These are phyloP conservation scores for Ramichloridium luteum DNA, from an alignment of 2,329 filamentous ascomycete genomes.

Conservation along the genomic window DNA sequence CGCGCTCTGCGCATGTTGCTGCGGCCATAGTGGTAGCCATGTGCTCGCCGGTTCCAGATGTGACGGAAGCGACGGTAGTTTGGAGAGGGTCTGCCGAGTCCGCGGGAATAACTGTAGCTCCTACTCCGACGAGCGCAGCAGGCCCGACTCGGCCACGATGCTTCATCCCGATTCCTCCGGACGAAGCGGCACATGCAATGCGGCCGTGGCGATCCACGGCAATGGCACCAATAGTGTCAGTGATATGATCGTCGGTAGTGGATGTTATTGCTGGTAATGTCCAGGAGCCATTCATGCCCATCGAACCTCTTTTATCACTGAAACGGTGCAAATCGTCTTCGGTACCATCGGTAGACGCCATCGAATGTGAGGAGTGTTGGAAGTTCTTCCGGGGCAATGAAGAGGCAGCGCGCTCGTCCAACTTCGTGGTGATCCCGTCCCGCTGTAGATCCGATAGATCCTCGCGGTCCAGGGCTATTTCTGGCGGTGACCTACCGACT, in stretches of 20 bases:
- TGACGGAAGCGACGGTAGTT: slow-evolving; percentile 67
- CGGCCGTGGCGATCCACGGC: slow-evolving; percentile 75
- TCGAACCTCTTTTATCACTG: too few species aligned
- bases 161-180: slow-evolving; percentile 97
- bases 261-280: too few species aligned
- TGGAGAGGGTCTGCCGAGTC: slow-evolving; percentile 57
- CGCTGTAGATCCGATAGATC: neutral
- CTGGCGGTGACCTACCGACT: too few species aligned
- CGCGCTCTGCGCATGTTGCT: slow-evolving; percentile 68
- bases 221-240: slow-evolving; percentile 91
- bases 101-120: slow-evolving; percentile 74
- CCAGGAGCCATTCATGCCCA: too few species aligned
- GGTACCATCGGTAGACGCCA: neutral
- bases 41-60: slow-evolving; percentile 91
- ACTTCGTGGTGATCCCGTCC: neutral
- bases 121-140: slow-evolving; percentile 82
- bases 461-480: neutral
- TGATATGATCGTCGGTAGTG: slow-evolving; percentile 50
- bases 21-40: slow-evolving; percentile 95
- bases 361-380: too few species aligned
- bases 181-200: slow-evolving; percentile 90
- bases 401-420: too few species aligned
- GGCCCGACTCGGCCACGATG: slow-evolving; percentile 83
- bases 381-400: too few species aligned
- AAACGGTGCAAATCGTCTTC: too few species aligned